Base-by-base conservation (phyloP, 306 rosid species). In the Phaseolus lunatus region DNA sequence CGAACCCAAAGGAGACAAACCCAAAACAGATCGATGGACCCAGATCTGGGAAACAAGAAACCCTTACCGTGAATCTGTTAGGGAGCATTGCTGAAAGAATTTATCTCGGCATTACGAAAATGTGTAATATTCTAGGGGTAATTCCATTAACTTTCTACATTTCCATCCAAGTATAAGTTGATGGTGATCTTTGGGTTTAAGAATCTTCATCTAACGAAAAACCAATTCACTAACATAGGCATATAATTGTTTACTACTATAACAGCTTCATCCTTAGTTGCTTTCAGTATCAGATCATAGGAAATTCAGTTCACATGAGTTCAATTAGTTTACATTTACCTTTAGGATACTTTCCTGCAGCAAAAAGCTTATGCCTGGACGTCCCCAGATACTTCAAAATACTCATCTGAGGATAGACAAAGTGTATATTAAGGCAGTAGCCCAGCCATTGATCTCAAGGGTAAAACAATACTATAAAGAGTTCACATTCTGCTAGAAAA, bases 281-380 rank as follows among this genome's bases (percentile, higher is more conserved):
- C 31, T 58, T 24, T 70, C 12, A 12, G 8, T 4, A 77, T 49
- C 27, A 22, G 35, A 43, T 72, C 27, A 67, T n/a, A 67, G 54
- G 54, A 35, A 73, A 49, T 18, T 67, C 20, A 19, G 44, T 27
- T 67, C 16, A 26, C 11, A 39, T 1, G 47, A 33, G 80, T 7
- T 48, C 58, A 54, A 18, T 23, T 5, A 49, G 50, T 57, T 57
- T 47, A 19, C 68, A 58, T n/a, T 77, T 86, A 91, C 98, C 96
- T 83, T 81, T 81, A 57, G 48, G 74, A 66, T 75, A 78, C 83
- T 78, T 84, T 33, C 80, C 62, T 64, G 76, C 67, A 48, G 78
- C 67, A 71, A 63, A 69, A 14, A 83, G 65, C 50, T 56, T 39
- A 48, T 11, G 80, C 67, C 76, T 77, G 63, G 65, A 9, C 18